Percentiles rank a stretch among this genome's conserved stretches.
These are phyloP conservation scores for Linnemannia hyalina DNA, from an alignment of 192 early-diverging fungal species.

Conservation along the genomic window DNA sequence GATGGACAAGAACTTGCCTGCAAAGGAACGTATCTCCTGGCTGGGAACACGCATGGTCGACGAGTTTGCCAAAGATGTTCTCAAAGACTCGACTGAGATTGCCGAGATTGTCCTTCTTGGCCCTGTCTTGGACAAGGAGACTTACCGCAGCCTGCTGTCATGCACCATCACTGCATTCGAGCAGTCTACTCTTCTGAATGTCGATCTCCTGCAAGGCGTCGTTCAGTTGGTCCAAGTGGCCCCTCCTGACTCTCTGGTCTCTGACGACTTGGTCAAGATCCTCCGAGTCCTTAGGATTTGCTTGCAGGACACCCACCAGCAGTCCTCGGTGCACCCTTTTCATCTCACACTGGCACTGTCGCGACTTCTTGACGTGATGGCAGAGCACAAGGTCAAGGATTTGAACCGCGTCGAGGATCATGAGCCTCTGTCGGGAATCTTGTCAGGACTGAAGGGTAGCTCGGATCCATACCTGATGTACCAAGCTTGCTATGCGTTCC, in stretches of 20 bases:
- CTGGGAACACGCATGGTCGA: not conserved
- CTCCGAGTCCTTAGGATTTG: not conserved
- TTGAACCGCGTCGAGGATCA: not conserved
- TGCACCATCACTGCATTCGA: not conserved
- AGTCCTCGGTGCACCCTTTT: not conserved
- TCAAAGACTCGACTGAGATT: not conserved
- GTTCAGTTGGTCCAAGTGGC: not conserved
- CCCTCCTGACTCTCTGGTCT: not conserved
- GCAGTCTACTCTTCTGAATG: not conserved
- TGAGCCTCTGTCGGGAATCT: too few relatives aligned
- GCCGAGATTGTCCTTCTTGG: not conserved
- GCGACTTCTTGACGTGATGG: not conserved
- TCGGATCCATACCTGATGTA: not conserved
- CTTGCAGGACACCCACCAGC: not conserved
- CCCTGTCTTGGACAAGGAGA: not conserved
- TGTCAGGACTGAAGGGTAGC: not conserved
- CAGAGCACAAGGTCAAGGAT: not conserved
- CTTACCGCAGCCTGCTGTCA: not conserved
- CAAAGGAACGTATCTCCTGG: not conserved
- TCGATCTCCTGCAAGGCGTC: not conserved
- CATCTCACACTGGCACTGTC: not conserved
- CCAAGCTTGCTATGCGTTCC: not conserved
- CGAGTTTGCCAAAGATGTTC: not conserved
- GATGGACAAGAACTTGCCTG: not conserved
- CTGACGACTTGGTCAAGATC: slow-evolving; percentile 5